Evolutionary conservation across 1,284 basidiomycete genomes (phyloP).

Genomic region (Waitea zeae): DNA sequence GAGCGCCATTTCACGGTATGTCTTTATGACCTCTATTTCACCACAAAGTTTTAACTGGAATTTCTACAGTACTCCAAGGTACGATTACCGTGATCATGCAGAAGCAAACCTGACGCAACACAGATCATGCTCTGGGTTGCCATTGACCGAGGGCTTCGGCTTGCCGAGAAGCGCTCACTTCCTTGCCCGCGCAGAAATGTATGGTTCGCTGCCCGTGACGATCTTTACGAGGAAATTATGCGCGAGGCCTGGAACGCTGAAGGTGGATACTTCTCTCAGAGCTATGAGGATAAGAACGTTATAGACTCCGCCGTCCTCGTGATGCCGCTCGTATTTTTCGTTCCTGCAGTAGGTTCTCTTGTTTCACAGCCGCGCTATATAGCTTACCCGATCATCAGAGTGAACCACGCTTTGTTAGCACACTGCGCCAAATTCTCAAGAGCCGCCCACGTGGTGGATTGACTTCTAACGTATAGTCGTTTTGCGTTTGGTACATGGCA

Average conservation of each 20-base stretch:
- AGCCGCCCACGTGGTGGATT: constrained; percentile 78
- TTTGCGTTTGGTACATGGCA: not conserved
- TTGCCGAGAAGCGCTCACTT: constrained; percentile 78
- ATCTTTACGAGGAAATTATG: constrained; percentile 78
- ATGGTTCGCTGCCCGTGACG: constrained; percentile 65
- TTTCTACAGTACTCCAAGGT: constrained; percentile 64
- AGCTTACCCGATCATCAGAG: constrained; percentile 24
- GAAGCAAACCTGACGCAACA: not conserved
- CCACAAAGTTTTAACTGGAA: constrained; percentile 3
- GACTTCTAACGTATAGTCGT: constrained; percentile 54
- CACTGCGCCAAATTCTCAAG: constrained; percentile 64
- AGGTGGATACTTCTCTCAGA: constrained; percentile 54
- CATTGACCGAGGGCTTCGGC: constrained; percentile 74
- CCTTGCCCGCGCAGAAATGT: constrained; percentile 53
- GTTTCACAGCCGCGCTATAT: not conserved
- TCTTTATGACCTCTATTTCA: constrained; percentile 4
- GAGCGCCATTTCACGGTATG: constrained; percentile 71
- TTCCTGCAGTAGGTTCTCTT: constrained; percentile 31
- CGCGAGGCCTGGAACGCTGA: constrained; percentile 60
- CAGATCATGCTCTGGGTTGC: constrained; percentile 90
- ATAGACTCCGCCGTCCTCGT: constrained; percentile 65
- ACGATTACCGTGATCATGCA: constrained; percentile 8
- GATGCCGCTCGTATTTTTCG: constrained; percentile 83
- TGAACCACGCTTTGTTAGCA: constrained; percentile 75
- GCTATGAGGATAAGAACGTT: constrained; percentile 56